Evolutionary conservation across 129 eudicot genomes (phyloP).

Genomic region (Flaveria trinervia): DNA sequence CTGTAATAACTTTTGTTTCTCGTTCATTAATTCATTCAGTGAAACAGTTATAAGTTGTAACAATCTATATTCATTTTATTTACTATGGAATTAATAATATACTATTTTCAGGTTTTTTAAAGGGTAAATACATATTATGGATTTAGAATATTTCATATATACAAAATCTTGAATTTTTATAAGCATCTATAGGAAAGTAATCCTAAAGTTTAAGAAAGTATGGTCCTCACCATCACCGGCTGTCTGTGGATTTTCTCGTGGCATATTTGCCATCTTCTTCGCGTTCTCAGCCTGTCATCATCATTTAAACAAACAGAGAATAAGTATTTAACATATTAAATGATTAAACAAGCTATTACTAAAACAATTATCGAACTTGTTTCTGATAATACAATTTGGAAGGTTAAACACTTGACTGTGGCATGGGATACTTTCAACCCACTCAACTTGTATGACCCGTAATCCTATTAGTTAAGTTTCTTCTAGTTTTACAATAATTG

Average conservation of each 20-base stretch:
- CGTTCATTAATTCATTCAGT: not conserved
- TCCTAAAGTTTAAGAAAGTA: not conserved
- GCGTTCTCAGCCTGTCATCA: slow-evolving; percentile 52
- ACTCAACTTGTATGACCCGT: not conserved
- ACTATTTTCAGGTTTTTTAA: not conserved
- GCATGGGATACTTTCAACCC: not conserved
- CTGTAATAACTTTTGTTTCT: not conserved
- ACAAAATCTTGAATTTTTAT: not conserved
- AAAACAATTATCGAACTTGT: not conserved
- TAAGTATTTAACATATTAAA: not conserved
- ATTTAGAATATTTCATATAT: too few species aligned
- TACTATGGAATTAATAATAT: not conserved
- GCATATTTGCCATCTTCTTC: slow-evolving; percentile 49
- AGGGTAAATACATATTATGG: not conserved
- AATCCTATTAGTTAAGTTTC: not conserved
- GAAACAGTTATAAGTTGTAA: not conserved
- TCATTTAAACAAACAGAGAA: not conserved
- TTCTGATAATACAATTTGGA: not conserved
- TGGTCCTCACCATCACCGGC: slow-evolving; percentile 30
- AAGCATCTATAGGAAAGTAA: not conserved
- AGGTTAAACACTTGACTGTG: not conserved
- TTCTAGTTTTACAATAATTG: not conserved
- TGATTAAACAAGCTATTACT: not conserved
- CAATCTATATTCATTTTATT: not conserved
- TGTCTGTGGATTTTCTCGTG: slow-evolving; percentile 40